Base-by-base conservation (phyloP, 192 early-diverging fungal genomes). In the Entomortierella chlamydospora region DNA sequence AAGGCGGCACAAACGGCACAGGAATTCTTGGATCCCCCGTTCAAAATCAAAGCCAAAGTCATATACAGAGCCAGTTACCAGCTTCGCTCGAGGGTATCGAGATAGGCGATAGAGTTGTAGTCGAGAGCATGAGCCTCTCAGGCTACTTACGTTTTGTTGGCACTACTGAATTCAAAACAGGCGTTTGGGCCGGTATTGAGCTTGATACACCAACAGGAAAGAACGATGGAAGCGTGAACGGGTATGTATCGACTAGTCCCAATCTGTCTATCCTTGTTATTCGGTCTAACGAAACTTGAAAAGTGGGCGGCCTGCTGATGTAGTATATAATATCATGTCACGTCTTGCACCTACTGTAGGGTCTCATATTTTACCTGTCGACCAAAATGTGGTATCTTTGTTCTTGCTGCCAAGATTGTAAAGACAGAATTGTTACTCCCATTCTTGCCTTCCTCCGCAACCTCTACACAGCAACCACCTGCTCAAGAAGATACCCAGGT, bases 71-170 rank as follows among this genome's bases (percentile, higher is more conserved):
- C 31, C 73, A 79, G 39, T 33, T 70, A 26, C 79, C 77, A 34
- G 65, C 61, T 15, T 77, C 78, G 30, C 78, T 78, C 33, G 54
- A 70, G 10, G 45, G 57, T 26, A 61, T 66, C 33, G 70, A 73
- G 20, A 51, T 88, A 23, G 90, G 89, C 15, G 88, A 90, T 34
- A 78, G 87, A n/a, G 91, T 95, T 15, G 72, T 82, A 30, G 88
- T 93, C 6, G 88, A 90, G 10, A 84, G 85, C n/a, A 87, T 89
- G 73, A 74, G 83, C 0, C 64, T 91, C 25, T 72, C 85, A 18
- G 94, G 94, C 47, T 92, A 90, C 15, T 72, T 95, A 31, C 86
- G 85, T n/a, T 95, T 88, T 68, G 64, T 95, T n/a, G 94, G 94
- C 33, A 82, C 89, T 20, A 85, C 91, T 31, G 83, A 89, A 22